Evolutionary conservation across 2,329 filamentous ascomycete species (phyloP).

Genomic region (Cadophora sp.): DNA sequence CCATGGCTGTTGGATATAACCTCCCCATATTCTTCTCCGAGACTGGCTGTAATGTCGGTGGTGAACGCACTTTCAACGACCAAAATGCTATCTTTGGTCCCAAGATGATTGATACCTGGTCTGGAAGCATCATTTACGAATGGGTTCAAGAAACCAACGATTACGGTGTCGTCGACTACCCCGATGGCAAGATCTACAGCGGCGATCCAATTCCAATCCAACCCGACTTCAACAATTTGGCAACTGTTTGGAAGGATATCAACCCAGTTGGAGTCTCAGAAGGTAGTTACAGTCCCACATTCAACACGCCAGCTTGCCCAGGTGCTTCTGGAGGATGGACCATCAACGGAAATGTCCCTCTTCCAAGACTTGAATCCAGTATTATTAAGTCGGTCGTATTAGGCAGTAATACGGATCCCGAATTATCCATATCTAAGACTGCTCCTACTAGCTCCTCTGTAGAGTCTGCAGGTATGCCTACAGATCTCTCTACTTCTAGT

Average conservation of each 20-base stretch:
- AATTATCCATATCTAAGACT: not conserved
- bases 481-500: not conserved
- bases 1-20: slow-evolving; percentile 69
- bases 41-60: slow-evolving; percentile 77
- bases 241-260: slow-evolving; percentile 75
- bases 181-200: slow-evolving; percentile 61
- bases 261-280: slow-evolving; percentile 68
- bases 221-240: slow-evolving; percentile 81
- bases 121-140: slow-evolving; percentile 85
- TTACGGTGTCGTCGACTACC: slow-evolving; percentile 83
- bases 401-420: not conserved
- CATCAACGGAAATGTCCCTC: slow-evolving; percentile 69
- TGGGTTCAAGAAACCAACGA: slow-evolving; percentile 87
- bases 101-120: slow-evolving; percentile 74
- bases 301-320: slow-evolving; percentile 73
- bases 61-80: slow-evolving; percentile 70
- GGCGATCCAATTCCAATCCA: slow-evolving; percentile 71
- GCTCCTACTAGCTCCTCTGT: slow-evolving; percentile 6
- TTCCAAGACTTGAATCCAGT: slow-evolving; percentile 68
- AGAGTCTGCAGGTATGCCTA: slow-evolving; percentile 15
- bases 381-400: slow-evolving; percentile 26
- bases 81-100: slow-evolving; percentile 78
- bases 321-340: slow-evolving; percentile 74
- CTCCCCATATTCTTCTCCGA: slow-evolving; percentile 87
- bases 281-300: slow-evolving; percentile 66